Evolutionary conservation across 345 rosid genomes (phyloP), one percentile per base, ranked within the genome.

Genomic region (Eucalyptus grandis): DNA sequence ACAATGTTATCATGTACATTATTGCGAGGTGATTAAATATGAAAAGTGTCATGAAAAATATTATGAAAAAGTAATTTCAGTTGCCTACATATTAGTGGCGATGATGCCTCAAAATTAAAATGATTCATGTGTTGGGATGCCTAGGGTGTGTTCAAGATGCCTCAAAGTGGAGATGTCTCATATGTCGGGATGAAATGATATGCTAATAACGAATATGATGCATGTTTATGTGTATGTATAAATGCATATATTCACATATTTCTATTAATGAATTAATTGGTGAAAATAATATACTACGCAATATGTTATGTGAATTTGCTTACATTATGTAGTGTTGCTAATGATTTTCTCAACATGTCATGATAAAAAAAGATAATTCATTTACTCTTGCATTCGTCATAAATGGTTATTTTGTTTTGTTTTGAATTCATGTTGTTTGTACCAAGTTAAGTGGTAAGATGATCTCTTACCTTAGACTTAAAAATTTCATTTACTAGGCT

Each of bases 161-260:
- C 13, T 56, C 1, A 0, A 0, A 56, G 62, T 56, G 0, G 13
- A 56, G 62, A 56, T 9, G 30, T 26, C 30, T 11, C 0, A 3
- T 24, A 24, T 21, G 26, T 53, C 11, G 1, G 0, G 58, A 53
- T 56, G 14, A 56, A 56, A 56, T 24, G 13, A 56, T 56, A 22
- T 56, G 0, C 30, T 56, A 1, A 56, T 24, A 56, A 56, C 3
- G 1, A 24, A 56, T 26, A 24, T 56, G 62, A 56, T 56, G 1
- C 30, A 56, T 56, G 30, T 56, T 26, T 56, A 56, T 56, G 2
- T 56, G 30, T 56, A 56, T 24, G 30, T 56, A 56, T 56, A 56
- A 56, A 56, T 0, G 2, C 13, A 56, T 56, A 56, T 56, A 56
- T 56, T 56, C 30, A 56, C 62, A 56, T 56, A 56, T 24, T 24